Conservation (phyloP, 345 rosid species). For the Citrus sp. region DNA sequence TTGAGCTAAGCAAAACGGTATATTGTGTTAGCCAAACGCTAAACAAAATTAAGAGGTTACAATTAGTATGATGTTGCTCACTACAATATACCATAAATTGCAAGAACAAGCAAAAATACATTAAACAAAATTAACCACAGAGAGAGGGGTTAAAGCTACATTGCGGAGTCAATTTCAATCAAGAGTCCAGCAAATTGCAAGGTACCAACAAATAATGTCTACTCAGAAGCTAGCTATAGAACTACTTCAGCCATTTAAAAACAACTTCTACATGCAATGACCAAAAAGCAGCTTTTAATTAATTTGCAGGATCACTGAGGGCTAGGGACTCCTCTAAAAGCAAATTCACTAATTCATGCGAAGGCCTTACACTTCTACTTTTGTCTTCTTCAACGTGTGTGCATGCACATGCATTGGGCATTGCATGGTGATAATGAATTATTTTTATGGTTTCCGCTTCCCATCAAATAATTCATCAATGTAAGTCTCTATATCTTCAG, state of each 20-base stretch:
- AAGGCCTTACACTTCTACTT: not conserved
- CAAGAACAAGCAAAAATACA: conserved; percentile 10
- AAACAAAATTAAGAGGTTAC: not conserved
- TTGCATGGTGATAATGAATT: not conserved
- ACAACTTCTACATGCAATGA: not conserved
- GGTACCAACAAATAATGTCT: not conserved
- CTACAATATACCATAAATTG: not conserved
- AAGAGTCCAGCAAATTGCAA: not conserved
- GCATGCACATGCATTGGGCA: not conserved
- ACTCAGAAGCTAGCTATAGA: not conserved
- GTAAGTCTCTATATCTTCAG: conserved; percentile 81
- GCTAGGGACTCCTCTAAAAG: not conserved
- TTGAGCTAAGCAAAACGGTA: not conserved
- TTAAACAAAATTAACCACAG: conserved; percentile 9
- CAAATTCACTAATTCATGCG: not conserved
- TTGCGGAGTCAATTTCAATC: not conserved
- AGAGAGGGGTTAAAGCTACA: not conserved
- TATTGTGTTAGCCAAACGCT: not conserved
- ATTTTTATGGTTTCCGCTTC: conserved; percentile 48
- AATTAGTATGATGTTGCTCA: not conserved
- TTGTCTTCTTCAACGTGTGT: not conserved
- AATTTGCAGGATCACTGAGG: not conserved
- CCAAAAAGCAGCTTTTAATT: not conserved
- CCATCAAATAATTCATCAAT: conserved; percentile 87
- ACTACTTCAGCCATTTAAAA: not conserved